Percentiles rank a stretch among this genome's conserved stretches.
phyloP scores from a whole-genome alignment of 495 filamentous ascomycete genomes.

The Staphylotrichum longicolle region DNA sequence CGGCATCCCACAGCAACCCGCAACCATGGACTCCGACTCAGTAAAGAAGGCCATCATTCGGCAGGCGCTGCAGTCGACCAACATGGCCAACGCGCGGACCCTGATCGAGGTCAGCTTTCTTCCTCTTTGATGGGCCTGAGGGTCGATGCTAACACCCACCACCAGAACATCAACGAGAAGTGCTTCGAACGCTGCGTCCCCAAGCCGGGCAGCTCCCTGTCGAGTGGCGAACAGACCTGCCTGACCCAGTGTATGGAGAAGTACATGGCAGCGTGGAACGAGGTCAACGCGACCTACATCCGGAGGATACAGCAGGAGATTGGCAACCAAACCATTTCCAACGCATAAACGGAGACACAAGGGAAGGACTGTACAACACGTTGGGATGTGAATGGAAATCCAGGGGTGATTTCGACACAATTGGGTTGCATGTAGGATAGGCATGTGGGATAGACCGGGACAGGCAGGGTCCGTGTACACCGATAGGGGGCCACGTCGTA shows the following conservation, averaged over 20 bases:
- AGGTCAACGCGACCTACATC: slow-evolving; percentile 73
- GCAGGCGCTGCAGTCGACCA: slow-evolving; percentile 71
- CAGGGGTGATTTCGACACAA: no score
- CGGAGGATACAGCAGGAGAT: slow-evolving; percentile 64
- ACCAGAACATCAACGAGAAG: slow-evolving; percentile 91
- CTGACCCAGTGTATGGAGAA: slow-evolving; percentile 92
- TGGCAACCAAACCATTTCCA: slow-evolving; percentile 22
- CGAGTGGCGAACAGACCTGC: slow-evolving; percentile 70
- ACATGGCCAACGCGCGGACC: slow-evolving; percentile 68
- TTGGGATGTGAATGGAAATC: no score
- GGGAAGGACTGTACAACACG: slow-evolving; percentile 3
- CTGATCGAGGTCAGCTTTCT: slow-evolving; percentile 64
- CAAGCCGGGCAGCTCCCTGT: slow-evolving; percentile 75
- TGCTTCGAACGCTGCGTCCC: slow-evolving; percentile 94
- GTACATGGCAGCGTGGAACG: slow-evolving; percentile 93
- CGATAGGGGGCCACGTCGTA: no score
- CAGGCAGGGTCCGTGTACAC: no score
- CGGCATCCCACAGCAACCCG: not conserved
- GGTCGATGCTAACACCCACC: no score
- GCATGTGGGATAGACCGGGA: no score
- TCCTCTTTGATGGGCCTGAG: not conserved
- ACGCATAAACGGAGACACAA: not conserved
- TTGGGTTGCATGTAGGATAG: no score
- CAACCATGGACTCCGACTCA: slow-evolving; percentile 45
- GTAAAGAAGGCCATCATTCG: slow-evolving; percentile 67